A percentile compares a stretch with the other conserved stretches of the same genome.
Conservation (phyloP, 2,329 filamentous ascomycete genomes). For the Ustilaginoidea virens region DNA sequence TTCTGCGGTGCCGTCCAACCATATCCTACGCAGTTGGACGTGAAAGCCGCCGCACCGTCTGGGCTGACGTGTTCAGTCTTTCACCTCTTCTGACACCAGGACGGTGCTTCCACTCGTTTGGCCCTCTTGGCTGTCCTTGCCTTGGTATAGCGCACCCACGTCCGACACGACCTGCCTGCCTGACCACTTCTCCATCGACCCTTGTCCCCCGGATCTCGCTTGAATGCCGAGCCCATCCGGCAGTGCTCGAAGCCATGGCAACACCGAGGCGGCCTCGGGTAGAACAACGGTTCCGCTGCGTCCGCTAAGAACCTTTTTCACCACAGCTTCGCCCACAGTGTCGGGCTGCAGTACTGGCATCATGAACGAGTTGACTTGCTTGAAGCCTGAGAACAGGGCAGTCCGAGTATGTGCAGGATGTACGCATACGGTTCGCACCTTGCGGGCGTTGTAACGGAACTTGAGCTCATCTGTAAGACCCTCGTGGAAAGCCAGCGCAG, state of each 20-base stretch:
- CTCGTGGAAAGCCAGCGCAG: constrained; percentile 52
- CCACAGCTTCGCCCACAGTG: constrained; percentile 29
- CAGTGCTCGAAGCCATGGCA: constrained; percentile 31
- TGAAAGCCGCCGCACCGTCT: too few species aligned
- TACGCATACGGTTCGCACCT: constrained; percentile 50
- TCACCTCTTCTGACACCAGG: too few species aligned
- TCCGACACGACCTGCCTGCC: constrained; percentile 33
- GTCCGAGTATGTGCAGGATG: constrained; percentile 32
- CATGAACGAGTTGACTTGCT: constrained; percentile 29
- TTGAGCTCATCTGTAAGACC: constrained; percentile 42
- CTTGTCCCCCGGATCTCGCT: constrained; percentile 27
- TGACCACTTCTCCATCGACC: constrained; percentile 26
- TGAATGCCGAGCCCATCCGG: constrained; percentile 49
- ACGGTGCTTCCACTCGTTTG: too few species aligned
- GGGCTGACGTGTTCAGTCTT: too few species aligned
- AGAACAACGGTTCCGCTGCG: constrained; percentile 32
- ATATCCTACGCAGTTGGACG: too few species aligned
- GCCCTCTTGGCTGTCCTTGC: too few species aligned
- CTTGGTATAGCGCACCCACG: too few species aligned
- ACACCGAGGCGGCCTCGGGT: constrained; percentile 21
- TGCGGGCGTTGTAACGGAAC: constrained; percentile 44
- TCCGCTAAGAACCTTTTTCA: constrained; percentile 32
- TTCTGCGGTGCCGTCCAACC: too few species aligned
- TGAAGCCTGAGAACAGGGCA: constrained; percentile 29
- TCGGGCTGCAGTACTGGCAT: constrained; percentile 22